Percentiles rank a stretch among this genome's conserved stretches.
These are phyloP conservation scores for Forsythia suspensa DNA, from an alignment of 257 asterid species.

Conservation along the genomic window DNA sequence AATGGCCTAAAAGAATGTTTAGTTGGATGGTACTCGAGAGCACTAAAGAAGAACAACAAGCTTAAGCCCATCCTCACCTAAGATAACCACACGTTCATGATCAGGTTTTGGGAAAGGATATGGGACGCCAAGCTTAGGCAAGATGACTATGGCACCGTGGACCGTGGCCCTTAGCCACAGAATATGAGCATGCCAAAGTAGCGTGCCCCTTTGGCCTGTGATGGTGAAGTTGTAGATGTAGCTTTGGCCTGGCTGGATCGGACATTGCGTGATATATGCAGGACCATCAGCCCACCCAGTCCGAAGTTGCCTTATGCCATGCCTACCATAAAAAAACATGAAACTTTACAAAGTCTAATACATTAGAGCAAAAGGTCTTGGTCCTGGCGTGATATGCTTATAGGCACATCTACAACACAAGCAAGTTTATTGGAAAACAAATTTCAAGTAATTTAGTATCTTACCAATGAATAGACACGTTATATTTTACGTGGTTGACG, in stretches of 20 bases:
- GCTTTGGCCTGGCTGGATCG: slow-evolving; percentile 73
- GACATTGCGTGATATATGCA: slow-evolving; percentile 91
- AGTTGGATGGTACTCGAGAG: no score
- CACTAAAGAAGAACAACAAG: no score
- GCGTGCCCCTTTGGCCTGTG: slow-evolving; percentile 93
- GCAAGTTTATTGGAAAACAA: neutral
- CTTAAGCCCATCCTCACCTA: slow-evolving; percentile 38
- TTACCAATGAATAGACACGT: slow-evolving; percentile 72
- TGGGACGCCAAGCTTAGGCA: slow-evolving; percentile 83
- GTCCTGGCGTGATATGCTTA: no score
- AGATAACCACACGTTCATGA: slow-evolving; percentile 63
- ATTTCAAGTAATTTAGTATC: no score
- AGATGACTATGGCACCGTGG: slow-evolving; percentile 81
- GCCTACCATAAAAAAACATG: slow-evolving; percentile 42
- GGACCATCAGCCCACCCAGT: slow-evolving; percentile 99
- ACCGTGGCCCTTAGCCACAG: slow-evolving; percentile 81
- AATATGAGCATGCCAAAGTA: slow-evolving; percentile 87
- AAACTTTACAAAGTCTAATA: neutral
- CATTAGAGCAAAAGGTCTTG: no score
- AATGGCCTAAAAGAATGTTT: no score
- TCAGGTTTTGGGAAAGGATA: slow-evolving; percentile 91
- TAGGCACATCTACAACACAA: neutral
- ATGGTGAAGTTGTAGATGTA: slow-evolving; percentile 77
- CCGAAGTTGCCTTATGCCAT: slow-evolving; percentile 75
- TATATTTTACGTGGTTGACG: slow-evolving; percentile 62